These are phyloP conservation scores for Saturnispora kantuleensis DNA, from an alignment of 805 yeast species.

Conservation along the genomic window DNA sequence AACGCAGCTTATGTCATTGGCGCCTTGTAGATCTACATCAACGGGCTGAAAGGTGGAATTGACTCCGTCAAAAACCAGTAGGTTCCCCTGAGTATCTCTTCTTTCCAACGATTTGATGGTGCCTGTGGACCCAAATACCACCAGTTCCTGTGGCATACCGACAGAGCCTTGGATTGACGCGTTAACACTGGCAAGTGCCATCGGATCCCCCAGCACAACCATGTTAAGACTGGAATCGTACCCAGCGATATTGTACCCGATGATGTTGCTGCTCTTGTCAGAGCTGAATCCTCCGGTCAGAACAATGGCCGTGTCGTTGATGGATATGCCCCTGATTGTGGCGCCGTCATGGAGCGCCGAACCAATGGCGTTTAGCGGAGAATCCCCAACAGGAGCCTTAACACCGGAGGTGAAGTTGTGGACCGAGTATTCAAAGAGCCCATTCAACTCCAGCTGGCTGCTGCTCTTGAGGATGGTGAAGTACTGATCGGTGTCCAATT, in stretches of 20 bases:
- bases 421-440: conserved; percentile 73
- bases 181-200: conserved; percentile 28
- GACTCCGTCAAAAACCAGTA: conserved; percentile 1
- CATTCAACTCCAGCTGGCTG: conserved; percentile 37
- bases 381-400: conserved; percentile 33
- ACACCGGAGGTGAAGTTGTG: conserved; percentile 41
- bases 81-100: background rate
- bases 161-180: conserved; percentile 29
- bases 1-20: too few relatives aligned
- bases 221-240: conserved; percentile 10
- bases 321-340: conserved; percentile 28
- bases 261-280: conserved; percentile 29
- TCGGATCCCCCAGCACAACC: conserved; percentile 5
- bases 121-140: conserved; percentile 33
- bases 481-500: conserved; percentile 9
- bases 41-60: conserved; percentile 1
- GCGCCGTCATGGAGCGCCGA: conserved; percentile 31
- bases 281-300: conserved; percentile 43
- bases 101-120: background rate
- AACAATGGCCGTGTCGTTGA: conserved; percentile 27
- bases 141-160: conserved; percentile 27
- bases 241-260: conserved; percentile 23
- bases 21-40: background rate
- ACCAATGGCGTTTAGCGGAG: conserved; percentile 35
- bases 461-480: conserved; percentile 20